These are phyloP conservation scores for Spergularia bocconei DNA, from an alignment of 148 eudicot genomes.

Conservation along the genomic window DNA sequence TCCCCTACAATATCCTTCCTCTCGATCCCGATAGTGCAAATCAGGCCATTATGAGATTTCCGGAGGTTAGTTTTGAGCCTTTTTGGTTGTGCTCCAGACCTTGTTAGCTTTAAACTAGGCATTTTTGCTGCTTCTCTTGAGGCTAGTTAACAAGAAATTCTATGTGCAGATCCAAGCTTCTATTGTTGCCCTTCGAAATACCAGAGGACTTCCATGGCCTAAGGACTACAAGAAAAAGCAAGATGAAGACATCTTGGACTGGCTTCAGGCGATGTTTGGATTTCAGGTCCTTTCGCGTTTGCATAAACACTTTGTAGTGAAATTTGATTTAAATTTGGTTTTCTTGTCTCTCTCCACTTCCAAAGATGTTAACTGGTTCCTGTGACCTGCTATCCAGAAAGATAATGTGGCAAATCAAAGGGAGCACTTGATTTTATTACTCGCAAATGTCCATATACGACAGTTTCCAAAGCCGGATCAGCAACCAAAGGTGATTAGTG, in stretches of 20 bases:
- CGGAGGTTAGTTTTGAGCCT: slow-evolving; percentile 57
- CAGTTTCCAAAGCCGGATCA: slow-evolving; percentile 97
- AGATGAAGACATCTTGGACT: slow-evolving; percentile 92
- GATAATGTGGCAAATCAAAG: slow-evolving; percentile 95
- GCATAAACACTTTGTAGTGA: background rate
- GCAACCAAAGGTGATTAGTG: slow-evolving; percentile 74
- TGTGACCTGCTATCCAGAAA: slow-evolving; percentile 52
- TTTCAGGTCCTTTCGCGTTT: slow-evolving; percentile 64
- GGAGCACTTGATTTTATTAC: slow-evolving; percentile 93
- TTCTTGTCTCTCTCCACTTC: slow-evolving; percentile 8
- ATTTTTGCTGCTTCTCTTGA: background rate
- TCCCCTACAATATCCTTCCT: slow-evolving; percentile 93
- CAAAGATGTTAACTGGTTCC: background rate
- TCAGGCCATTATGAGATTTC: slow-evolving; percentile 97
- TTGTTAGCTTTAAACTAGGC: background rate
- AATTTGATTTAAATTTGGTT: background rate
- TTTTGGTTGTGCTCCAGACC: background rate
- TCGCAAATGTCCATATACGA: slow-evolving; percentile 97
- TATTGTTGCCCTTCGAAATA: slow-evolving; percentile 86
- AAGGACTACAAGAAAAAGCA: slow-evolving; percentile 93
- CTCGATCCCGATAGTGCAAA: slow-evolving; percentile 98
- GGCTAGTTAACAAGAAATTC: slow-evolving; percentile 12
- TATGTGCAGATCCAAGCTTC: slow-evolving; percentile 85
- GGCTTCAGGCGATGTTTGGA: slow-evolving; percentile 98
- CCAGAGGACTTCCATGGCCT: slow-evolving; percentile 99